Conservation (phyloP, 1,139 yeast genomes). For the Geotrichum australiense region DNA sequence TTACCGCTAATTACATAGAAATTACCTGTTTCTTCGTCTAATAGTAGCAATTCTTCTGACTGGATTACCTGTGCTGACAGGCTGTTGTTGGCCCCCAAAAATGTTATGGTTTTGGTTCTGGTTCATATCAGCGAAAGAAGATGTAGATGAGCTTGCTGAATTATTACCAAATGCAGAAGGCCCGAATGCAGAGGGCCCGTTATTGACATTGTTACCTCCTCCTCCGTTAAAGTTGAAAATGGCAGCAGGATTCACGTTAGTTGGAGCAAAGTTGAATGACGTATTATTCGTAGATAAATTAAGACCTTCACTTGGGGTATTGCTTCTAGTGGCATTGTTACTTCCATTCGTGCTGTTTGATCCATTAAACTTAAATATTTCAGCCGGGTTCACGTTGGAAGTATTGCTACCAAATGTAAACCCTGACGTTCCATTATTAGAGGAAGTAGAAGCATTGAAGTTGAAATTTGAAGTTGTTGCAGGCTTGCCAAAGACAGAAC, state of each 20-base stretch:
- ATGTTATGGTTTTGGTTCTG: too few relatives aligned
- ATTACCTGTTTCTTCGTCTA: constrained; percentile 2
- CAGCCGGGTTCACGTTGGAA: constrained; percentile 5
- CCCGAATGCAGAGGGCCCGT: background rate
- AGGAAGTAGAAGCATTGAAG: background rate
- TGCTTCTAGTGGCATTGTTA: constrained; percentile 8
- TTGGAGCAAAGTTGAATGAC: constrained; percentile 9
- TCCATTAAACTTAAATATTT: constrained; percentile 9
- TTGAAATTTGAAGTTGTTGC: constrained; percentile 3
- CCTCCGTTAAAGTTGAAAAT: constrained; percentile 11
- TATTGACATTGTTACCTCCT: background rate
- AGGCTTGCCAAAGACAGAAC: constrained; percentile 10
- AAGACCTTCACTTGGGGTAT: constrained; percentile 7
- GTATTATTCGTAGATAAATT: constrained; percentile 5
- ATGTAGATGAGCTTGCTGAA: background rate
- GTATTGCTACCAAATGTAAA: constrained; percentile 11
- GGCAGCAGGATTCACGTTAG: constrained; percentile 7
- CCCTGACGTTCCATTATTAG: constrained; percentile 2
- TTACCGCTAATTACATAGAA: too few relatives aligned
- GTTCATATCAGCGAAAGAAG: constrained; percentile 2
- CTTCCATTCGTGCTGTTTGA: background rate
- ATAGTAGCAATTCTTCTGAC: constrained; percentile 1
- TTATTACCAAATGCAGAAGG: constrained; percentile 1
- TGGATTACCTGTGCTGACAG: background rate
- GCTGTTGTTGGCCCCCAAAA: constrained; percentile 1